Evolutionary conservation across 1,284 basidiomycete genomes (phyloP).

Genomic region (Phenoliferia sp.): DNA sequence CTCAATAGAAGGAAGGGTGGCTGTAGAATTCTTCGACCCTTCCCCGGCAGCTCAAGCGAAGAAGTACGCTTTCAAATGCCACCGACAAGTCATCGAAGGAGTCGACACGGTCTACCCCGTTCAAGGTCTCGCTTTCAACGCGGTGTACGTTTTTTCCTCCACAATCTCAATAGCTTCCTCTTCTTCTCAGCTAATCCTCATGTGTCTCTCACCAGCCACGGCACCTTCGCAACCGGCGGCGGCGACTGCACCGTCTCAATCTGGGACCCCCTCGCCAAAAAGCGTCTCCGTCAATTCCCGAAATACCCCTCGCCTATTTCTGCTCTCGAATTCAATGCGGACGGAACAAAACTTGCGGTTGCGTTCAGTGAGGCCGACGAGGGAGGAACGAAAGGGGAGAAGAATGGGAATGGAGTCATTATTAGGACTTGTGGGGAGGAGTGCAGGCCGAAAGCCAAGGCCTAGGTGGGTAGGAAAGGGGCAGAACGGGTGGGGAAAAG

Average conservation of each 20-base stretch:
- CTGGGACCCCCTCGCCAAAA: constrained; percentile 97
- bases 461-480: too few species aligned
- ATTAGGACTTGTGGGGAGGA: constrained; percentile 47
- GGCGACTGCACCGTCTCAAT: constrained; percentile 87
- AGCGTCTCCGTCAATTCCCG: constrained; percentile 82
- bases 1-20: constrained; percentile 92
- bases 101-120: constrained; percentile 99
- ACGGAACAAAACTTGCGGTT: constrained; percentile 74
- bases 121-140: constrained; percentile 90
- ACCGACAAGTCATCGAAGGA: constrained; percentile 80
- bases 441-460: constrained; percentile 38
- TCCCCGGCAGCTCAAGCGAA: constrained; percentile 68
- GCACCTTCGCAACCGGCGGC: constrained; percentile 90
- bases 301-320: constrained; percentile 66
- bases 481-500: too few species aligned
- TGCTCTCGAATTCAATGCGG: constrained; percentile 71
- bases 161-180: neutral
- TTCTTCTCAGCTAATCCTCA: constrained; percentile 6
- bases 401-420: constrained; percentile 40
- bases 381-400: constrained; percentile 38
- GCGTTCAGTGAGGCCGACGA: constrained; percentile 80
- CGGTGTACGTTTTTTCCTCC: constrained; percentile 52
- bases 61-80: constrained; percentile 98
- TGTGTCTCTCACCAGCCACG: constrained; percentile 55
- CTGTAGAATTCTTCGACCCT: constrained; percentile 94